Evolutionary conservation across 2,329 filamentous ascomycete species (phyloP).

Genomic region (Mariannaea elegans): DNA sequence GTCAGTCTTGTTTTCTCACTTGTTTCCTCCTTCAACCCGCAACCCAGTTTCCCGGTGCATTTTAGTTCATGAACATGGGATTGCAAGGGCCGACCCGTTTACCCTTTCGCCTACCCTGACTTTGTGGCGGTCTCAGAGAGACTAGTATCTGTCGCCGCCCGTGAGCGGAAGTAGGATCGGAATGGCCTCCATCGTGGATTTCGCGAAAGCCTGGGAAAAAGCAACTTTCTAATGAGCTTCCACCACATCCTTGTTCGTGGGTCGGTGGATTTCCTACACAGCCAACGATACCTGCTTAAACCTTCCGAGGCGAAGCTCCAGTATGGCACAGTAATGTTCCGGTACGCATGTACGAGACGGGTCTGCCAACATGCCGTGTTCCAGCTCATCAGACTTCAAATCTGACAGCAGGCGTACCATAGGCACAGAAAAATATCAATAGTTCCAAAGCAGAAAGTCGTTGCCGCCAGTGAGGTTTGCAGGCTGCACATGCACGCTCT

Average conservation of each 20-base stretch:
- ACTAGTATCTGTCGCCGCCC: slow-evolving; percentile 27
- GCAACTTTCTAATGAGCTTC: slow-evolving; percentile 26
- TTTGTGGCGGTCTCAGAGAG: slow-evolving; percentile 26
- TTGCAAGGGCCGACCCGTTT: slow-evolving; percentile 28
- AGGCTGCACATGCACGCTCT: slow-evolving; percentile 19
- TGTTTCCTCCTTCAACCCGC: slow-evolving; percentile 26
- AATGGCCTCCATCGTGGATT: slow-evolving; percentile 22
- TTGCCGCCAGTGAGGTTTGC: slow-evolving; percentile 11
- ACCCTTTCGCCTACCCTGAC: slow-evolving; percentile 20
- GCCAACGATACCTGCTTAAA: slow-evolving; percentile 8
- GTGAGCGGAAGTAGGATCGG: slow-evolving; percentile 14
- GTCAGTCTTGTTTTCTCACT: slow-evolving; percentile 26
- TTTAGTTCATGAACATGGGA: slow-evolving; percentile 18
- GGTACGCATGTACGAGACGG: slow-evolving; percentile 24
- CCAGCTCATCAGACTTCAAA: slow-evolving; percentile 7
- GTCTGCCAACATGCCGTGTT: slow-evolving; percentile 22
- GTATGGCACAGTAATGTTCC: slow-evolving; percentile 2
- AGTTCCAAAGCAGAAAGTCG: slow-evolving; percentile 29
- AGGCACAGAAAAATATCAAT: not conserved
- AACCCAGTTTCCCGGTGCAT: slow-evolving; percentile 17
- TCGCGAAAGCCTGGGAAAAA: slow-evolving; percentile 30
- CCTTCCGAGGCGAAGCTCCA: slow-evolving; percentile 8
- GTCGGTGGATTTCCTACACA: slow-evolving; percentile 22
- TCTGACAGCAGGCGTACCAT: slow-evolving; percentile 10
- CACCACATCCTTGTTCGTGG: slow-evolving; percentile 27